Conservation (phyloP, 495 filamentous ascomycete species). For the Aspergillus coremiiformis region DNA sequence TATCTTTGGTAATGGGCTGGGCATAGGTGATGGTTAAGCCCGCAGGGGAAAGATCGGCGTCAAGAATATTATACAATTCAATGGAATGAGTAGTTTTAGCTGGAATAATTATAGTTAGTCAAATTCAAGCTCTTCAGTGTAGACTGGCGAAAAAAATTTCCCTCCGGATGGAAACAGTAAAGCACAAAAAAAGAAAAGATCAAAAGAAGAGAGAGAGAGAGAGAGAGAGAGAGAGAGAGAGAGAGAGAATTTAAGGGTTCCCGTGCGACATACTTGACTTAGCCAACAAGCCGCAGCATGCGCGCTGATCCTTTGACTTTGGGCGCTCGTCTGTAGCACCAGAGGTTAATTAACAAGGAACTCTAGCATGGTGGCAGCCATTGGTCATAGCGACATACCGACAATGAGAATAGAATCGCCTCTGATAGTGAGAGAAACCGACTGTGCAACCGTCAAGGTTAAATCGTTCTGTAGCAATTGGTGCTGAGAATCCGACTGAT, state of each 20-base stretch:
- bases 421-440: conserved; percentile 55
- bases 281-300: conserved; percentile 29
- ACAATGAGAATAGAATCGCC: conserved; percentile 57
- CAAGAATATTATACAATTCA: conserved; percentile 78
- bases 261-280: conserved; percentile 25
- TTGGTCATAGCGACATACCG: conserved; percentile 35
- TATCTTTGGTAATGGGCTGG: conserved; percentile 43
- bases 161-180: background rate
- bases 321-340: conserved; percentile 26
- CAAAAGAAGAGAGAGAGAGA: too few species aligned
- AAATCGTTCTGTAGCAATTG: conserved; percentile 28
- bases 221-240: too few species aligned
- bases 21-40: conserved; percentile 75
- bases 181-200: background rate
- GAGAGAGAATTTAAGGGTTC: background rate
- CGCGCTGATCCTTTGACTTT: conserved; percentile 25
- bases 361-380: background rate
- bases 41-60: conserved; percentile 56
- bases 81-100: conserved; percentile 47
- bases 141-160: background rate
- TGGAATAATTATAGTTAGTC: background rate
- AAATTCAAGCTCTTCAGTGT: background rate
- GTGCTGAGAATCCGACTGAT: conserved; percentile 19
- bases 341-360: background rate
- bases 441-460: conserved; percentile 49